Percentiles rank a stretch among this genome's conserved stretches.
These are phyloP conservation scores for Sporobolomyces phaffii DNA, from an alignment of 768 basidiomycete species.

Conservation along the genomic window DNA sequence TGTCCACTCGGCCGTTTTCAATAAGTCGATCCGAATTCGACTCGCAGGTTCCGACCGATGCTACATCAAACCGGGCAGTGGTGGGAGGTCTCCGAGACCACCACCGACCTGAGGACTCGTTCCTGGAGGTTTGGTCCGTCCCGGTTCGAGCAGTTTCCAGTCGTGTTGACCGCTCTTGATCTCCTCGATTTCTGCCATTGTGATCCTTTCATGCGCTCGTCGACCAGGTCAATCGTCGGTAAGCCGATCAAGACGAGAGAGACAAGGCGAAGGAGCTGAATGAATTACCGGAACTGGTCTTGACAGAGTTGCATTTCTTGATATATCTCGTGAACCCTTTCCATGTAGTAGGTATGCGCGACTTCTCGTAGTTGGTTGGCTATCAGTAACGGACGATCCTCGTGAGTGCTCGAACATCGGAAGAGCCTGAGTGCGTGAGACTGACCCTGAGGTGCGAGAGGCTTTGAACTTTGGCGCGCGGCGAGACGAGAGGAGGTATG, in stretches of 20 bases:
- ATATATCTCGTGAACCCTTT: constrained; percentile 31
- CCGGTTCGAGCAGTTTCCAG: constrained; percentile 14
- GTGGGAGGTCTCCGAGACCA: neutral
- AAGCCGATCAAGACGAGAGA: no score
- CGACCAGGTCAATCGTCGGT: no score
- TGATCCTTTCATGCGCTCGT: constrained; percentile 6
- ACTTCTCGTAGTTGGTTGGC: constrained; percentile 24
- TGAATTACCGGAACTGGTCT: constrained; percentile 34
- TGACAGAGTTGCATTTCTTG: constrained; percentile 26
- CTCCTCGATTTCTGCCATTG: constrained; percentile 29
- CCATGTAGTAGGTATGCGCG: constrained; percentile 35
- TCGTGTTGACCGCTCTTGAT: constrained; percentile 29
- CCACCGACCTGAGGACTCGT: neutral
- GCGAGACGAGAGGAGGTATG: no score
- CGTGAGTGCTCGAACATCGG: no score
- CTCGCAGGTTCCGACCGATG: no score
- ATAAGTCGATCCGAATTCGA: no score
- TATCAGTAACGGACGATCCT: no score
- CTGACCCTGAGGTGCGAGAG: constrained; percentile 5
- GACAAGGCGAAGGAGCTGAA: neutral
- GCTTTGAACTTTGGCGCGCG: constrained; percentile 4
- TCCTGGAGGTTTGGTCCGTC: neutral
- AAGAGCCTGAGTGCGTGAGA: neutral
- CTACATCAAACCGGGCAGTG: no score
- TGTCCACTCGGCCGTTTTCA: no score